Percentiles rank a stretch among this genome's conserved stretches.
phyloP scores from a whole-genome alignment of 192 early-diverging fungal genomes.

The Radiomyces spectabilis region DNA sequence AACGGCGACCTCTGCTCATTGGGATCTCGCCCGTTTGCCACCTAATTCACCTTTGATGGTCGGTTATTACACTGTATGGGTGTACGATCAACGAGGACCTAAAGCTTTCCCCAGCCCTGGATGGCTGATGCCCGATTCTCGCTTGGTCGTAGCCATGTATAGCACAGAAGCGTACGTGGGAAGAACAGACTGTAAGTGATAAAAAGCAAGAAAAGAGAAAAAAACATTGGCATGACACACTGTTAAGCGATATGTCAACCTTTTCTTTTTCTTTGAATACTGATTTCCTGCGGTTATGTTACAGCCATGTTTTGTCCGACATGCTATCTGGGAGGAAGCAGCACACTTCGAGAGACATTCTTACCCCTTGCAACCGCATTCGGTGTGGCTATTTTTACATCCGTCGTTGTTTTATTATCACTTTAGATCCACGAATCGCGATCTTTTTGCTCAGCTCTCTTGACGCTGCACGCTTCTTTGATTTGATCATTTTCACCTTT shows the following conservation, averaged over 20 bases:
- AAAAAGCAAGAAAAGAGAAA: no score
- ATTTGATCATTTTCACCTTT: no score
- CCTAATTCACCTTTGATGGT: slow-evolving; percentile 24
- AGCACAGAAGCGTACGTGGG: slow-evolving; percentile 23
- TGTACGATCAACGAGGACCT: slow-evolving; percentile 29
- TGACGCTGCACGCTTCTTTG: no score
- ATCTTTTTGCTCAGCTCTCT: no score
- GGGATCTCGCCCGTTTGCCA: slow-evolving; percentile 12
- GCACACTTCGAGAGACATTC: slow-evolving; percentile 5
- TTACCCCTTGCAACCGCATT: slow-evolving; percentile 11
- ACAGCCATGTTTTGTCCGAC: slow-evolving; percentile 27
- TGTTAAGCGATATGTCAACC: not conserved
- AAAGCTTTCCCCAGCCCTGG: slow-evolving; percentile 26
- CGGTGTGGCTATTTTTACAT: slow-evolving; percentile 20
- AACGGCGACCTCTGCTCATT: slow-evolving; percentile 20
- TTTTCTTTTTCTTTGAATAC: not conserved
- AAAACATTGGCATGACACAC: no score
- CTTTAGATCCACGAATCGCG: no score
- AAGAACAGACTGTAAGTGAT: slow-evolving; percentile 24
- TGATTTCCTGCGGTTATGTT: not conserved
- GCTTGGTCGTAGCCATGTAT: slow-evolving; percentile 20
- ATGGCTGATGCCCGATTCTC: slow-evolving; percentile 24
- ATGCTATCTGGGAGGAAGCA: slow-evolving; percentile 12
- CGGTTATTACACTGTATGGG: slow-evolving; percentile 20
- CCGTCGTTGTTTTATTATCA: not conserved